Conservation (phyloP, 2,329 filamentous ascomycete genomes). For the Claviceps sorghi region DNA sequence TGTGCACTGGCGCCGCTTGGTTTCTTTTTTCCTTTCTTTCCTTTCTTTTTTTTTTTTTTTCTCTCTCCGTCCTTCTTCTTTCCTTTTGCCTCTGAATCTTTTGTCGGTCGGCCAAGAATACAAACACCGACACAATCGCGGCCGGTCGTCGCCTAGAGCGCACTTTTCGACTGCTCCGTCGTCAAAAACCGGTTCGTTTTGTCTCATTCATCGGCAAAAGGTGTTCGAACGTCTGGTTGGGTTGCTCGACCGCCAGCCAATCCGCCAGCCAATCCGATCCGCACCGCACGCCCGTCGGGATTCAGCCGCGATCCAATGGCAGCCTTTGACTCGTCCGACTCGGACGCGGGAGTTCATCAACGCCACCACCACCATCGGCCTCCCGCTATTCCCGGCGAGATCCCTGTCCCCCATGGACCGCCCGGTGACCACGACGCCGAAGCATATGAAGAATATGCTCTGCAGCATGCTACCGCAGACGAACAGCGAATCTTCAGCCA, state of each 20-base stretch:
- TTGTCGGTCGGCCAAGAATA: background rate
- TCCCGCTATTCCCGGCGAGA: slow-evolving; percentile 31
- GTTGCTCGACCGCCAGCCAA: background rate
- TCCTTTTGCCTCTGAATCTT: background rate
- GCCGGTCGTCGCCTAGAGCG: background rate
- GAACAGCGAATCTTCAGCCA: slow-evolving; percentile 56
- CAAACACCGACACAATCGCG: background rate
- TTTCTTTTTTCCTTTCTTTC: background rate
- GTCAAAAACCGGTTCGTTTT: background rate
- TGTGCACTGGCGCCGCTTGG: background rate
- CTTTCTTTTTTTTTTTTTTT: background rate
- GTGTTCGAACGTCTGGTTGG: background rate
- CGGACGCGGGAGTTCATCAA: slow-evolving; percentile 1
- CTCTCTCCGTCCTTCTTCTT: background rate
- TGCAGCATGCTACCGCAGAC: slow-evolving; percentile 27
- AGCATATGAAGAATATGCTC: slow-evolving; percentile 33
- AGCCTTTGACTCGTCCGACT: slow-evolving; percentile 2
- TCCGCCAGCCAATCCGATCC: background rate
- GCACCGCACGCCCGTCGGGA: background rate
- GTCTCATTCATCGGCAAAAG: background rate
- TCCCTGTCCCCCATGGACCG: slow-evolving; percentile 39
- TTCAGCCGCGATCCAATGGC: slow-evolving; percentile 1
- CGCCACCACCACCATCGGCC: slow-evolving; percentile 12
- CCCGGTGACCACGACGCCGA: slow-evolving; percentile 33
- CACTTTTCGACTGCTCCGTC: background rate